phyloP scores from a whole-genome alignment of 768 basidiomycete genomes.

The Mycena galericulata region DNA sequence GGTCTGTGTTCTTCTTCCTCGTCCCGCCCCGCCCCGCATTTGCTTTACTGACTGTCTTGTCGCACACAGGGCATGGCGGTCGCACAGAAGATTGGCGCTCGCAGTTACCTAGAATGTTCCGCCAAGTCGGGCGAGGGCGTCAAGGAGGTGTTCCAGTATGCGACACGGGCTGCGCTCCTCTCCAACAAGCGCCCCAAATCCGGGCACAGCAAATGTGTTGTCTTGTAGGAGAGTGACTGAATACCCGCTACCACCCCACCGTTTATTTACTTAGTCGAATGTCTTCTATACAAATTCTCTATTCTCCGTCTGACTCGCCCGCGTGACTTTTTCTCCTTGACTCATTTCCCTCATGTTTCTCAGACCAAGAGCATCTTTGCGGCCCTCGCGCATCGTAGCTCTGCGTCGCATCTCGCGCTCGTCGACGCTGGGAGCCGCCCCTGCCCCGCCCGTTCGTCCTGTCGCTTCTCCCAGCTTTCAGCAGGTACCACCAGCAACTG shows the following conservation, averaged over 20 bases:
- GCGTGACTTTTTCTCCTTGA: conserved; percentile 8
- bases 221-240: conserved; percentile 42
- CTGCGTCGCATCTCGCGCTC: conserved; percentile 32
- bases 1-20: conserved; percentile 52
- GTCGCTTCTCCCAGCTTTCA: conserved; percentile 48
- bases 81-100: conserved; percentile 95
- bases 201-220: conserved; percentile 47
- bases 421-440: conserved; percentile 25
- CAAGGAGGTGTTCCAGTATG: conserved; percentile 98
- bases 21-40: no score
- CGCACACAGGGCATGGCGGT: conserved; percentile 92
- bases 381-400: conserved; percentile 27
- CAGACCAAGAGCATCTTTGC: conserved; percentile 17
- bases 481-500: conserved; percentile 57
- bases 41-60: neutral
- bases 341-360: conserved; percentile 27
- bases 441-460: conserved; percentile 22
- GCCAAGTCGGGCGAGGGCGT: conserved; percentile 97
- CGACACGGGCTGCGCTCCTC: conserved; percentile 92
- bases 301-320: conserved; percentile 21
- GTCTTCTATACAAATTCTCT: conserved; percentile 32
- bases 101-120: conserved; percentile 97
- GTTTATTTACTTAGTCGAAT: conserved; percentile 36
- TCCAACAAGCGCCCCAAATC: conserved; percentile 58
- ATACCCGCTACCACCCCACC: conserved; percentile 17